phyloP scores from a whole-genome alignment of 257 asterid genomes.

The Eustoma russellianum region DNA sequence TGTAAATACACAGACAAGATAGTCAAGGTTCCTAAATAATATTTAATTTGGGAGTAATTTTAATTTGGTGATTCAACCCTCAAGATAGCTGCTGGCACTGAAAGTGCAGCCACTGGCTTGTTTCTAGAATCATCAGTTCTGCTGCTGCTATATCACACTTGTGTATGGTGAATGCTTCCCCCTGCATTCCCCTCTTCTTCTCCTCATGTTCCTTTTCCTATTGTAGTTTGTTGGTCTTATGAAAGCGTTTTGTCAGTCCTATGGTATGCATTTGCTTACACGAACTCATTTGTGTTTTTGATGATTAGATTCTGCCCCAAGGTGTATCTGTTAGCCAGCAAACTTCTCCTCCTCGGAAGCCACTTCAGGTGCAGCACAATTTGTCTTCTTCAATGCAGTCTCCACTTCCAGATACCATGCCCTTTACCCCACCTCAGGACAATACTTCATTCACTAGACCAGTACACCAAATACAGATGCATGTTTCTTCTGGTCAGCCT shows the following conservation, averaged over 20 bases:
- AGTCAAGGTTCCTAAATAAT: no score
- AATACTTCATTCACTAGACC: conserved; percentile 43
- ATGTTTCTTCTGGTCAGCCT: conserved; percentile 32
- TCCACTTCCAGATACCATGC: conserved; percentile 30
- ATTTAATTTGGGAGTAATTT: background rate
- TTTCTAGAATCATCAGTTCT: conserved; percentile 32
- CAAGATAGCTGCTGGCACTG: conserved; percentile 12
- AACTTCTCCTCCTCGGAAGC: conserved; percentile 46
- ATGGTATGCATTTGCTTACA: background rate
- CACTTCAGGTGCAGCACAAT: conserved; percentile 42
- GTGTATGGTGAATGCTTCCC: conserved; percentile 13
- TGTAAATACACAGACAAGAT: no score
- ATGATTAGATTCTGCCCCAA: conserved; percentile 32
- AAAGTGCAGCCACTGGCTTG: conserved; percentile 34
- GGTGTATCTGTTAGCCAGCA: conserved; percentile 32
- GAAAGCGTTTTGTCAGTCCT: no score
- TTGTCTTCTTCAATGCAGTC: conserved; percentile 39
- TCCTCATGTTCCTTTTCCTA: background rate
- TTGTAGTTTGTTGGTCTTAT: background rate
- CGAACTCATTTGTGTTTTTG: background rate
- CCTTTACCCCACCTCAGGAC: conserved; percentile 36
- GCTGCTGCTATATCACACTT: conserved; percentile 37
- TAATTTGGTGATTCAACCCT: conserved; percentile 1
- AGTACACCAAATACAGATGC: conserved; percentile 42
- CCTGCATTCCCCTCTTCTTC: background rate